Conservation (phyloP, 1,139 yeast species). For the Suhomyces panamericanus region DNA sequence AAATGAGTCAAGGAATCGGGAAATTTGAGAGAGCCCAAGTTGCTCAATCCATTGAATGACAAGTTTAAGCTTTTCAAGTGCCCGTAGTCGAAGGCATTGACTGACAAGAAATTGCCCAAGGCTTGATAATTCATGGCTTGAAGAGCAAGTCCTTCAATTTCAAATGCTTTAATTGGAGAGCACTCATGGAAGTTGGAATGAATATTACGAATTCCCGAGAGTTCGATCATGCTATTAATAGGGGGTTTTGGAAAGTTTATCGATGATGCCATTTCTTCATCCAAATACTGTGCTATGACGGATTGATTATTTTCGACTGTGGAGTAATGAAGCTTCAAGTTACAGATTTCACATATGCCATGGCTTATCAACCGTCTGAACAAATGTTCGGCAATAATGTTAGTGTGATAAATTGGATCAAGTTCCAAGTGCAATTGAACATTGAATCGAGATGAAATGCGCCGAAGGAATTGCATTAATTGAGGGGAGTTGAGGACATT, state of each 20-base stretch:
- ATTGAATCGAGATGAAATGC: constrained; percentile 13
- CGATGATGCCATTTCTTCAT: neutral
- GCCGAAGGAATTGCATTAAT: constrained; percentile 10
- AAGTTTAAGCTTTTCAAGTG: constrained; percentile 19
- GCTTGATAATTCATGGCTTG: constrained; percentile 1
- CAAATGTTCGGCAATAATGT: constrained; percentile 8
- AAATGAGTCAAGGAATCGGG: constrained; percentile 13
- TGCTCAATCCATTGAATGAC: constrained; percentile 24
- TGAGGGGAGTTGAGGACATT: neutral
- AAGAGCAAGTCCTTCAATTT: constrained; percentile 2
- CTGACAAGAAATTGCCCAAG: constrained; percentile 1
- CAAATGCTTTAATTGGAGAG: constrained; percentile 1
- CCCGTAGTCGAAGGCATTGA: constrained; percentile 1
- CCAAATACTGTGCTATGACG: neutral
- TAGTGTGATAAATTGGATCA: constrained; percentile 11
- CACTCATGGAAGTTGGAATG: neutral
- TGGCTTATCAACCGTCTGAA: constrained; percentile 10
- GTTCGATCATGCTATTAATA: neutral
- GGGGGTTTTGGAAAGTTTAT: neutral
- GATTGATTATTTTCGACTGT: neutral
- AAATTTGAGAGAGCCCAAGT: constrained; percentile 14
- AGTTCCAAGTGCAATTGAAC: constrained; percentile 15
- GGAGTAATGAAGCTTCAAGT: constrained; percentile 6
- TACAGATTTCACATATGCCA: constrained; percentile 1
- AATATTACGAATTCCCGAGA: neutral